Base-by-base conservation (phyloP, 768 basidiomycete species). In the Phaeotremella skinneri region DNA sequence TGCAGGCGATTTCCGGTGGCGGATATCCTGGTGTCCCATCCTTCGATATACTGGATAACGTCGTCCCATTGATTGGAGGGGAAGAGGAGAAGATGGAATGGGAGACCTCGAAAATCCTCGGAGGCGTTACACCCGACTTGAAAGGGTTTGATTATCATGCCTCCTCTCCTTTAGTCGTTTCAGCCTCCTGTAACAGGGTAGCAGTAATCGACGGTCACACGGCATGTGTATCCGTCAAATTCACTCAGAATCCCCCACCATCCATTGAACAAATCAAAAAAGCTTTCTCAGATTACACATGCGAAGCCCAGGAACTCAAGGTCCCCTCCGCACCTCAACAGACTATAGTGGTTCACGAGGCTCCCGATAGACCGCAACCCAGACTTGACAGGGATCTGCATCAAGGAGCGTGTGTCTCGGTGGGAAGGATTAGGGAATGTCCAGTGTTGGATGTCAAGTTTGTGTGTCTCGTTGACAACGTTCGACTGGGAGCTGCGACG, bases 31-130 rank as follows among this genome's bases (percentile, higher is more conserved):
- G 94, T 52, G 86, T 98, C 0, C 78, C 91, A 13, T 82, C 83
- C 42, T 81, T 99, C 56, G 96, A 98, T 78, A 90, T 97, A 76
- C 69, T 96, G 64, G 96, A 98, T 80, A 98, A 98, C 80, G 82
- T 99, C 74, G 87, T 99, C 1, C 96, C 96, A 3, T 86, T 89
- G 78, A 98, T 99, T 76, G 78, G 83, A 17, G 91, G 93, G 49
- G 94, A 97, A 73, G 80, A 81, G 67, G 96, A 98, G 74, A 99
- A 98, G 76, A 91, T 98, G 64, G 94, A 99, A 76, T 99, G 96
- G 96, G 96, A 99, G 80, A 87, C 90, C 4, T 83, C 89, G 68
- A 99, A 98, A 81, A 99, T 99, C 70, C 85, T 99, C 21, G 94
- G 96, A 23, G 91, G 87, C 2, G 68, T 97, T 56, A 69, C 80